Evolutionary conservation across 768 basidiomycete species (phyloP).

Genomic region (Phaffia tasmanica): DNA sequence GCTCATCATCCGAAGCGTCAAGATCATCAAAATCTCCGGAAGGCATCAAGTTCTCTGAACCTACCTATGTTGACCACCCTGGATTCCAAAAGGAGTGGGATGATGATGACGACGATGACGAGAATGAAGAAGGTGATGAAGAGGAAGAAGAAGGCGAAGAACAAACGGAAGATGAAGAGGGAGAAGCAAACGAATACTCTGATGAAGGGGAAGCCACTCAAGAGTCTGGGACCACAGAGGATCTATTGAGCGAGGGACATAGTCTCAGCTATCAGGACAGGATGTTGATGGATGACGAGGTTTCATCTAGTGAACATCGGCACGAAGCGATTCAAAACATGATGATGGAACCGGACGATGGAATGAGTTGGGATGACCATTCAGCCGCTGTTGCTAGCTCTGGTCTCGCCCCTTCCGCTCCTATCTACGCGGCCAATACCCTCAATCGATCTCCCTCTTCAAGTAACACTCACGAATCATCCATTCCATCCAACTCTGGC

Average conservation of each 20-base stretch:
- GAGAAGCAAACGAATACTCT: constrained; percentile 6
- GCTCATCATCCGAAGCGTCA: constrained; percentile 8
- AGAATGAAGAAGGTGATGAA: constrained; percentile 46
- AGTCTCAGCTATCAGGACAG: constrained; percentile 20
- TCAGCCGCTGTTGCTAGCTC: constrained; percentile 41
- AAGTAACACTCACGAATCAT: background rate
- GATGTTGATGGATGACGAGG: constrained; percentile 13
- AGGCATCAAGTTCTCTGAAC: constrained; percentile 61
- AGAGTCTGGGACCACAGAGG: background rate
- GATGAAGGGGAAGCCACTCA: constrained; percentile 17
- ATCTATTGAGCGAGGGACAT: background rate
- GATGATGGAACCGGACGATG: constrained; percentile 58
- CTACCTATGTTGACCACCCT: constrained; percentile 42
- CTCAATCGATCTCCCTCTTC: constrained; percentile 1
- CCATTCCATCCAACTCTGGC: background rate
- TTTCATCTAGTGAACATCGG: constrained; percentile 34
- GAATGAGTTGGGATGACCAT: constrained; percentile 76
- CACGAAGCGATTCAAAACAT: constrained; percentile 8
- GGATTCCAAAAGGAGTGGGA: constrained; percentile 46
- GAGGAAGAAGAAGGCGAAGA: constrained; percentile 25
- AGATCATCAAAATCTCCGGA: constrained; percentile 31
- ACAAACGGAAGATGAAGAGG: background rate
- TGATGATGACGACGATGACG: constrained; percentile 42
- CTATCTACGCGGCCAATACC: too few species aligned
- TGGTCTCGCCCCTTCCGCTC: background rate